phyloP scores from a whole-genome alignment of 2,329 filamentous ascomycete species.

The Colletotrichum spinosum region DNA sequence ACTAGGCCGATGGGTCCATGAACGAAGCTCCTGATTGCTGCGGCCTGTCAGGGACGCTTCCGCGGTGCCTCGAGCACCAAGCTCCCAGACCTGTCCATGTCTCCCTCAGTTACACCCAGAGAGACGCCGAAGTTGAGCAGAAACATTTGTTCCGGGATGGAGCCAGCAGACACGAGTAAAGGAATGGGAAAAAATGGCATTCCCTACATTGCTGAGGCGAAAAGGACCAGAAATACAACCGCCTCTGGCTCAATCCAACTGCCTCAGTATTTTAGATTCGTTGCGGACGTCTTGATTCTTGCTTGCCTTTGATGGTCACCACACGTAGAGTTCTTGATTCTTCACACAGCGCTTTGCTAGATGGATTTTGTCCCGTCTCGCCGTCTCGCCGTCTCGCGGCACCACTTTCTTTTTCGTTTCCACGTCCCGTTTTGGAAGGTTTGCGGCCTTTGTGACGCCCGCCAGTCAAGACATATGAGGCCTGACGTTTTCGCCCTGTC shows the following conservation, averaged over 20 bases:
- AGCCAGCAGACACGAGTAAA: slow-evolving; percentile 21
- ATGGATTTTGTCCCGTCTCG: slow-evolving; percentile 9
- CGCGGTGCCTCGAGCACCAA: slow-evolving; percentile 33
- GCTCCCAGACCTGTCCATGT: slow-evolving; percentile 34
- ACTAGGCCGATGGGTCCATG: slow-evolving; percentile 31
- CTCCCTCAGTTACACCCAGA: slow-evolving; percentile 1
- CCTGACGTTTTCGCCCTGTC: slow-evolving; percentile 19
- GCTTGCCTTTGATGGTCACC: too few relatives aligned
- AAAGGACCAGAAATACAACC: not conserved
- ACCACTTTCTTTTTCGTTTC: slow-evolving; percentile 7
- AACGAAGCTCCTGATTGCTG: slow-evolving; percentile 34
- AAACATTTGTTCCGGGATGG: slow-evolving; percentile 34
- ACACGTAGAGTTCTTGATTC: too few relatives aligned
- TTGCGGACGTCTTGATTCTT: too few relatives aligned
- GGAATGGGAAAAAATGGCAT: not conserved
- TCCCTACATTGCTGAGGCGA: not conserved
- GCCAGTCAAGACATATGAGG: slow-evolving; percentile 5
- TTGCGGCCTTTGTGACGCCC: slow-evolving; percentile 20
- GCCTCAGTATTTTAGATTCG: too few relatives aligned
- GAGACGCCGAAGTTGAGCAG: slow-evolving; percentile 26
- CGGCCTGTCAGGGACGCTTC: slow-evolving; percentile 33
- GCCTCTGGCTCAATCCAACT: too few relatives aligned
- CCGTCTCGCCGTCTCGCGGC: slow-evolving; percentile 20
- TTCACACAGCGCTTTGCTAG: not conserved
- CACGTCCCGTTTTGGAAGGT: slow-evolving; percentile 12